phyloP scores from a whole-genome alignment of 495 filamentous ascomycete species.

The Aspergillus incahuasiensis region DNA sequence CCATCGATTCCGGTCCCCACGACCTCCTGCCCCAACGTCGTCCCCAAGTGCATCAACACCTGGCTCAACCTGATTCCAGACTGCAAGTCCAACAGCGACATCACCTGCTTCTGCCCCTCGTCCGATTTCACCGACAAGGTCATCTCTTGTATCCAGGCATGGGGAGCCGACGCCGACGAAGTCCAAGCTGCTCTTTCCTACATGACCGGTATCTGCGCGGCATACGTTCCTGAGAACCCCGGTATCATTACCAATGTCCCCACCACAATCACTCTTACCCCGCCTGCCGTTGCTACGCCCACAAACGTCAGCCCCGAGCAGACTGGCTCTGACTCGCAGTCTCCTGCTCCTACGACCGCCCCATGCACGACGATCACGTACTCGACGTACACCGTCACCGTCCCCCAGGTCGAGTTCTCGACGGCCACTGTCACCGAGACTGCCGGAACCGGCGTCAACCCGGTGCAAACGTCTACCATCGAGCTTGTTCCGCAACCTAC shows the following conservation, averaged over 20 bases:
- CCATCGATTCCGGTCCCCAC: constrained; percentile 23
- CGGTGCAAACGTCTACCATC: constrained; percentile 19
- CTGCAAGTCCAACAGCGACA: constrained; percentile 81
- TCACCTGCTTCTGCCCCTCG: constrained; percentile 82
- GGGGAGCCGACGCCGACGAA: constrained; percentile 62
- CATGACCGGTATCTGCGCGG: constrained; percentile 88
- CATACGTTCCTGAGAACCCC: constrained; percentile 70
- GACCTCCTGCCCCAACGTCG: constrained; percentile 60
- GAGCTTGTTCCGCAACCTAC: constrained; percentile 19
- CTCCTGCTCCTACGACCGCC: constrained; percentile 23
- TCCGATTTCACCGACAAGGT: constrained; percentile 71
- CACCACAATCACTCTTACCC: constrained; percentile 50
- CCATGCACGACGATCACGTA: constrained; percentile 61
- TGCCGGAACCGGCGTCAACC: constrained; percentile 13
- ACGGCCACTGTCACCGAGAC: constrained; percentile 52
- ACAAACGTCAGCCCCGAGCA: constrained; percentile 48
- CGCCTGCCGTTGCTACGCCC: constrained; percentile 27
- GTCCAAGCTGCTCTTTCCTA: constrained; percentile 69
- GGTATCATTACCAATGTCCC: constrained; percentile 74
- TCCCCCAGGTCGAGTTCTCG: constrained; percentile 71
- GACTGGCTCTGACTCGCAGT: constrained; percentile 7
- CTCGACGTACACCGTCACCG: constrained; percentile 59
- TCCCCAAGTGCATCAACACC: constrained; percentile 91
- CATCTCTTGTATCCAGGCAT: constrained; percentile 74
- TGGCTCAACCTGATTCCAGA: constrained; percentile 65